A percentile compares a stretch with the other conserved stretches of the same genome.
Evolutionary conservation across 257 asterid species (phyloP).

Genomic region (Solanum sejunctum): DNA sequence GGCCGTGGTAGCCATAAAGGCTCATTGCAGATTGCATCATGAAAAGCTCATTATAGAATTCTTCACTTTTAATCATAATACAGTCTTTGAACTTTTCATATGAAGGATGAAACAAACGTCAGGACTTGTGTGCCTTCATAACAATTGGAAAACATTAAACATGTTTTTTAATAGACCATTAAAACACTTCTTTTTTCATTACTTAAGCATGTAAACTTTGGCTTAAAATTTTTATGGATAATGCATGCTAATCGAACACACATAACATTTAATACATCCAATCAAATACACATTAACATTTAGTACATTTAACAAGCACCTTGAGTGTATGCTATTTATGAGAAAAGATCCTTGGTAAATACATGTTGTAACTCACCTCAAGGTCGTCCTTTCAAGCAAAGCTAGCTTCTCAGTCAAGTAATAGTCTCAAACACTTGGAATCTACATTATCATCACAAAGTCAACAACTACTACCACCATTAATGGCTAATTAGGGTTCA

Average conservation of each 20-base stretch:
- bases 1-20: not conserved
- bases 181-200: not conserved
- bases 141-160: not conserved
- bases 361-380: not conserved
- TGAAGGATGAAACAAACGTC: not conserved
- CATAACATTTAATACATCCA: not conserved
- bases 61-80: not conserved
- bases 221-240: not conserved
- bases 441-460: not conserved
- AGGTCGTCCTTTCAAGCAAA: not conserved
- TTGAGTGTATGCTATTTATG: not conserved
- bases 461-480: not conserved
- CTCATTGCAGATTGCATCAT: not conserved
- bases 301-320: not conserved
- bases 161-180: not conserved
- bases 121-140: not conserved
- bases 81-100: not conserved
- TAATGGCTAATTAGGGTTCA: not conserved
- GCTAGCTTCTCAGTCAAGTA: not conserved
- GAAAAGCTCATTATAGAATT: not conserved
- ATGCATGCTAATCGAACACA: not conserved
- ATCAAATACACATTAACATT: not conserved
- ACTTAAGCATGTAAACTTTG: not conserved
- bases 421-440: not conserved
- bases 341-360: not conserved